Evolutionary conservation across 1,284 basidiomycete genomes (phyloP).

Genomic region (Erythrobasidium hasegawianum): DNA sequence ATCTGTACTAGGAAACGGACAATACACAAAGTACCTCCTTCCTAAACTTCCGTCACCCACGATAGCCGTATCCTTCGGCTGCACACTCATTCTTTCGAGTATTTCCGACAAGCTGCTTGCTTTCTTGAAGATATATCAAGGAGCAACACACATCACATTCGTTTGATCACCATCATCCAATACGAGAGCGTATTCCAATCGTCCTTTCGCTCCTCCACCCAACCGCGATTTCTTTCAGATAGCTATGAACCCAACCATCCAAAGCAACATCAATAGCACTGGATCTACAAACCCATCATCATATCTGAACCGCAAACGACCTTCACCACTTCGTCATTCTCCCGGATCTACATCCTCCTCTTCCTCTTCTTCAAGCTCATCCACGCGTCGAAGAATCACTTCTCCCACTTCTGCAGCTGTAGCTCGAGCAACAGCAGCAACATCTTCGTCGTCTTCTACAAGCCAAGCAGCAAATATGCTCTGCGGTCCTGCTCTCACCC

Average conservation of each 20-base stretch:
- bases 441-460: background rate
- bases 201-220: too few relatives aligned
- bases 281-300: background rate
- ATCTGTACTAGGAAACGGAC: background rate
- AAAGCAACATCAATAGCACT: background rate
- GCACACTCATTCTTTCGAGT: background rate
- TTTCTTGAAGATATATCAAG: too few relatives aligned
- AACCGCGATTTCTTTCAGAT: background rate
- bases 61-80: slow-evolving; percentile 32
- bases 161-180: background rate
- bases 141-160: background rate
- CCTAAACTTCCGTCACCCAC: background rate
- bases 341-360: background rate
- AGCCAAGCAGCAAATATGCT: background rate
- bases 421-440: background rate
- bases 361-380: background rate
- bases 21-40: background rate
- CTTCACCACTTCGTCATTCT: slow-evolving; percentile 3
- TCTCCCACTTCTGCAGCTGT: background rate
- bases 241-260: background rate
- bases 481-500: background rate
- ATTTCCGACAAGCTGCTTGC: too few relatives aligned
- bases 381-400: background rate
- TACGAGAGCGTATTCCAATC: too few relatives aligned
- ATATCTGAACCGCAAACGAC: background rate